Evolutionary conservation across 345 rosid genomes (phyloP), one percentile per base, ranked within the genome.

Genomic region (Xanthoceras sorbifolium): DNA sequence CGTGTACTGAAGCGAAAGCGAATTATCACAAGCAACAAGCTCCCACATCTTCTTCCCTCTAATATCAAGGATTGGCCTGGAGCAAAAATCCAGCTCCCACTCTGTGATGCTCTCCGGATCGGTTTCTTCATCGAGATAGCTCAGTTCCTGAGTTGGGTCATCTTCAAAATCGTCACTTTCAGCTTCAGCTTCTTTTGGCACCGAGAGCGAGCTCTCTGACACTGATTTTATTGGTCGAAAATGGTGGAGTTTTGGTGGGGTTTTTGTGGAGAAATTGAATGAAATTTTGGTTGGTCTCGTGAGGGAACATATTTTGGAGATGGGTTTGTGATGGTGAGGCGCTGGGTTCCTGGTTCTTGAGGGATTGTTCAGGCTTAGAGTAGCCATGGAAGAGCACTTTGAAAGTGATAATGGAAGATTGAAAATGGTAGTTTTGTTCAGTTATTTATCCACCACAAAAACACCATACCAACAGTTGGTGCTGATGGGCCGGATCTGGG

Each of bases 1-100:
- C 0, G 99, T 95, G 68, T 83, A 87, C 70, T 93, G 99, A 82
- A 95, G 94, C 0, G 98, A 90, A 67, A 93, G 89, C 4, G 99
- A 95, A 71, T 77, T 81, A 82, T 95, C 99, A 71, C 98, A 93
- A 48, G 90, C 98, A 74, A 93, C 90, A 67, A 95, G 94, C 86
- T 95, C 99, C 98, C 99, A 95, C 62, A 90, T 72, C 84, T 92
- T 95, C 83, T 95, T 95, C 72, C 99, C 97, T 73, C 99, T 87
- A 12, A 85, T 80, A 70, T 95, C 99, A 34, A 93, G 90, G 34
- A 95, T 94, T 9, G 97, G 98, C 73, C 97, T 89, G 7, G 98
- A 94, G 85, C 98, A 94, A 70, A 94, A 94, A 81, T 93, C 98
- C 82, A 94, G 68, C 77, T 93, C 95, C 98, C 98, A 95, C 77